Evolutionary conservation across 257 asterid species (phyloP).

Genomic region (Striga asiatica): DNA sequence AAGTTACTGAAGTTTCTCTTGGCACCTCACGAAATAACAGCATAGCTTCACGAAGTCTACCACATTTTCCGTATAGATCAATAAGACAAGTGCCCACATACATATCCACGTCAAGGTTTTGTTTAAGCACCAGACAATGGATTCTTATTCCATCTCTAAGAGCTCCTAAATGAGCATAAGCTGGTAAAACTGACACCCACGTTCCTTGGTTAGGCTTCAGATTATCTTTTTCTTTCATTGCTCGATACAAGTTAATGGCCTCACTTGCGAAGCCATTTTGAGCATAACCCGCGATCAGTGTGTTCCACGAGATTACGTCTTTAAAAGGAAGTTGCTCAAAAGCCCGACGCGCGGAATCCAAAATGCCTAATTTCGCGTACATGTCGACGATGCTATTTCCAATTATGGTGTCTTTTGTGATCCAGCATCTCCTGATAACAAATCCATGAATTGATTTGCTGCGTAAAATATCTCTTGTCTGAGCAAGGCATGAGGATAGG

Average conservation of each 20-base stretch:
- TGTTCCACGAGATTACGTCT: conserved; percentile 75
- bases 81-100: conserved; percentile 64
- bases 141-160: conserved; percentile 54
- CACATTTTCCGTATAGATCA: conserved; percentile 79
- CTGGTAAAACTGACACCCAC: conserved; percentile 65
- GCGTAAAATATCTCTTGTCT: conserved; percentile 31
- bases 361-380: conserved; percentile 71
- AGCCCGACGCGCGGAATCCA: conserved; percentile 42
- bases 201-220: conserved; percentile 50
- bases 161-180: conserved; percentile 75
- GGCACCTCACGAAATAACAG: conserved; percentile 43
- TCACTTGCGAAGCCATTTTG: conserved; percentile 78
- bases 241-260: conserved; percentile 38
- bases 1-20: conserved; percentile 35
- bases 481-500: conserved; percentile 61
- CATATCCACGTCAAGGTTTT: conserved; percentile 38
- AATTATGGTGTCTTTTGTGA: conserved; percentile 28
- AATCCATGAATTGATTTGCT: conserved; percentile 61
- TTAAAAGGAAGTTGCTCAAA: conserved; percentile 44
- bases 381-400: conserved; percentile 77
- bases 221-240: conserved; percentile 31
- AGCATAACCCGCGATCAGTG: conserved; percentile 67
- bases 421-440: conserved; percentile 50
- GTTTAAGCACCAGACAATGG: conserved; percentile 49
- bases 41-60: conserved; percentile 49